Conservation (phyloP, 2,329 filamentous ascomycete species). For the Onygena corvina region DNA sequence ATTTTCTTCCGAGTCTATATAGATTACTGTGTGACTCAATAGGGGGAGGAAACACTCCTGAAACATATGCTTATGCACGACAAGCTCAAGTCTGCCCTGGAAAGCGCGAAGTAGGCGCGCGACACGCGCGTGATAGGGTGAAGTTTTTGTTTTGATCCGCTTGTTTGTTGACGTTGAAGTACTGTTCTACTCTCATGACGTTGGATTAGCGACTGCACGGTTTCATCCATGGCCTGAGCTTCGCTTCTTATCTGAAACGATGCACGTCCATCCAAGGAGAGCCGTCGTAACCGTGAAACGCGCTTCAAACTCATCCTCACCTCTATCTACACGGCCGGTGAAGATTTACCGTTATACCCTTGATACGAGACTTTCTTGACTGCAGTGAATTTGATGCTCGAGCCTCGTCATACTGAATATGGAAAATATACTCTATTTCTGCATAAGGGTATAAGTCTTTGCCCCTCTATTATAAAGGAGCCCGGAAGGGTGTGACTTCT, state of each 20-base stretch:
- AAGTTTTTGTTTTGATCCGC: not conserved
- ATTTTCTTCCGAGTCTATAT: not conserved
- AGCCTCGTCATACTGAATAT: too few species aligned
- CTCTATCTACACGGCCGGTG: too few species aligned
- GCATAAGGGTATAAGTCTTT: too few species aligned
- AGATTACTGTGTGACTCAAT: not conserved
- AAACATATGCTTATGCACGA: conserved; percentile 3
- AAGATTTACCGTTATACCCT: too few species aligned
- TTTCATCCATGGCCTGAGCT: not conserved
- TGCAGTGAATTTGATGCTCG: too few species aligned
- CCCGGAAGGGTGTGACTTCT: too few species aligned
- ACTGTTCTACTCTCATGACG: not conserved
- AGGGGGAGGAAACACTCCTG: not conserved
- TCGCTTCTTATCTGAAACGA: not conserved
- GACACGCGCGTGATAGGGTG: not conserved
- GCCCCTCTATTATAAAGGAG: too few species aligned
- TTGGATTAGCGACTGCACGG: not conserved
- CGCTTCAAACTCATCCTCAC: too few species aligned
- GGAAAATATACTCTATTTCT: too few species aligned
- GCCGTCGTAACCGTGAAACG: too few species aligned
- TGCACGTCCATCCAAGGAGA: conserved; percentile 1
- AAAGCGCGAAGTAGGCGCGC: conserved; percentile 4
- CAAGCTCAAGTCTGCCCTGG: not conserved
- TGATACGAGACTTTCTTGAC: too few species aligned
- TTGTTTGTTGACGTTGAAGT: not conserved